Conservation (phyloP, 116 monocot species). For the Papilionanthe hybrid region DNA sequence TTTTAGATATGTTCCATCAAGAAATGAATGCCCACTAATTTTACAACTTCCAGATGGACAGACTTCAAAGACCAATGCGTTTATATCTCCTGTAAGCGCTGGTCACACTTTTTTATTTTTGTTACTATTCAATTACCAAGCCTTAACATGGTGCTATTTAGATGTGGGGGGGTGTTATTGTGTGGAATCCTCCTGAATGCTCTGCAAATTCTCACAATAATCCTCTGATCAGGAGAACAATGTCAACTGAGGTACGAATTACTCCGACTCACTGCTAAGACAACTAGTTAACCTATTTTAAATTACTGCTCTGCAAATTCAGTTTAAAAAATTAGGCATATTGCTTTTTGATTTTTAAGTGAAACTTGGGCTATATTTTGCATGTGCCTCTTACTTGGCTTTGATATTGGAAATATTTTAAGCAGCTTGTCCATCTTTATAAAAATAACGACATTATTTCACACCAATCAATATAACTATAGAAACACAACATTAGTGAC, state of each 20-base stretch:
- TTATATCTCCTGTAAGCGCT: conserved; percentile 87
- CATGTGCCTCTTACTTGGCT: background rate
- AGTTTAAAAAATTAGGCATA: background rate
- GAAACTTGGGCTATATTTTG: background rate
- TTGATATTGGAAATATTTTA: background rate
- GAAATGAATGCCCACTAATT: conserved; percentile 75
- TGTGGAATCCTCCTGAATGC: conserved; percentile 88
- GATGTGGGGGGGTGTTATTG: conserved; percentile 94
- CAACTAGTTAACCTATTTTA: background rate
- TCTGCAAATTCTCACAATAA: conserved; percentile 22
- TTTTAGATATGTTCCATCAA: conserved; percentile 77
- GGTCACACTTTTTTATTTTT: background rate
- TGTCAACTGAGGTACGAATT: conserved; percentile 55
- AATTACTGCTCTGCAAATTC: background rate
- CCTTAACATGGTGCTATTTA: conserved; percentile 22
- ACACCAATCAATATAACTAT: background rate
- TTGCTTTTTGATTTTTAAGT: background rate
- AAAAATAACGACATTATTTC: background rate
- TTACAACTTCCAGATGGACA: conserved; percentile 67
- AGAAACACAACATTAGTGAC: background rate
- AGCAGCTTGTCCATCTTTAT: too few relatives aligned
- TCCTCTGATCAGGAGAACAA: conserved; percentile 20
- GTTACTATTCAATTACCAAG: background rate
- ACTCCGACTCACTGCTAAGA: background rate
- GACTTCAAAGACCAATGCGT: conserved; percentile 71